Conservation (phyloP, 345 rosid species). For the Litchi chinensis region DNA sequence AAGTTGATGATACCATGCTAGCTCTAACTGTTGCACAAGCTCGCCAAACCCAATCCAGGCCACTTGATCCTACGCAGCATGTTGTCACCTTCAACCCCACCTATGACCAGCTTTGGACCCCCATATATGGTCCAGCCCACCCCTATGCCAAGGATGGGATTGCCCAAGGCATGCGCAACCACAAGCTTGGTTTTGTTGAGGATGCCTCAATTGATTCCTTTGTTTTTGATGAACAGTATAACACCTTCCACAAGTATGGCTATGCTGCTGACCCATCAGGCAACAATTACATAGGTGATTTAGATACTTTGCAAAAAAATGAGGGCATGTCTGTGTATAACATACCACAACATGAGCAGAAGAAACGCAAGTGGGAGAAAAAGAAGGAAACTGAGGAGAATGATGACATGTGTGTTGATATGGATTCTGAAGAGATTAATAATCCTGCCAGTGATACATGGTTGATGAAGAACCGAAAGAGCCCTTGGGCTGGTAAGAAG, state of each 20-base stretch:
- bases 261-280: constrained; percentile 92
- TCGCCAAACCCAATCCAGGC: constrained; percentile 55
- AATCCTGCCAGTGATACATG: constrained; percentile 84
- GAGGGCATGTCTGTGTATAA: constrained; percentile 76
- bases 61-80: constrained; percentile 84
- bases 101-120: constrained; percentile 93
- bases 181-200: constrained; percentile 95
- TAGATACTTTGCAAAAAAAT: constrained; percentile 61
- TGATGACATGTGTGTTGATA: constrained; percentile 32
- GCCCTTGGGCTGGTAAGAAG: constrained; percentile 98
- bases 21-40: constrained; percentile 76
- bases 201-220: constrained; percentile 86
- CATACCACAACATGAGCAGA: constrained; percentile 81
- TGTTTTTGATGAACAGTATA: constrained; percentile 88
- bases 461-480: constrained; percentile 81
- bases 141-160: constrained; percentile 95
- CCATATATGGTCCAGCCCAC: constrained; percentile 81
- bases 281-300: constrained; percentile 76
- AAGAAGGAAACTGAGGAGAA: constrained; percentile 50
- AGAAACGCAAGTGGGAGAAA: constrained; percentile 66
- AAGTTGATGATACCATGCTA: constrained; percentile 86
- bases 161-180: constrained; percentile 96
- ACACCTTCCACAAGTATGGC: constrained; percentile 86
- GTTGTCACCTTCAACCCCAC: constrained; percentile 76
- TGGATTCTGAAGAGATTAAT: constrained; percentile 54